Base-by-base conservation (phyloP, 768 basidiomycete genomes). In the Gyrodon lividus region DNA sequence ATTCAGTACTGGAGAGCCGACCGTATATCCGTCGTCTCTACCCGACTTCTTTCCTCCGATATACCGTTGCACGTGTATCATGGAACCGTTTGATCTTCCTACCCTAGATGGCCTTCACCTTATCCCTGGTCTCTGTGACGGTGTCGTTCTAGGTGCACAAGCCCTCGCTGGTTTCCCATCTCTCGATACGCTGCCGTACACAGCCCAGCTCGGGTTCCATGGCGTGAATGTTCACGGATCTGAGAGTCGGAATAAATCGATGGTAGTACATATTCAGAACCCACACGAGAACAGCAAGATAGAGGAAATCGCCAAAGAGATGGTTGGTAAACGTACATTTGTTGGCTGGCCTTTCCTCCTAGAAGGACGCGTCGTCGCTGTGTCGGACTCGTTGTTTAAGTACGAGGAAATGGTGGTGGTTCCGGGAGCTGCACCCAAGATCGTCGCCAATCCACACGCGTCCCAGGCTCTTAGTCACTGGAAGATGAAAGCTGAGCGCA, bases 121-220 rank as follows among this genome's bases (percentile, higher is more conserved):
- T 37, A 77, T 95, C 33, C 80, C 87, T 37, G 96, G 96, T 5
- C 80, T 98, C 0, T 82, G 89, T 53, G 87, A 94, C 23, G 95
- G 96, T 16, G 95, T 93, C 9, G 81, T 83, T 49, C 83, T 95
- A 9, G 96, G 96, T 44, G 79, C 81, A 5, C 78, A 85, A 31
- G 91, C 94, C 6, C 77, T 98, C 6, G 93, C 97, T 0, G 97
- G 97, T 9, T 99, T 99, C 80, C 96, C 97, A 0, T 96, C 97
- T 1, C 78, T 98, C 26, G 81, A 95, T 54, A 97, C 95, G 0
- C 77, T 98, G 7, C 90, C 89, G 0, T 80, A 92, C 62, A 82
- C 80, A 0, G 84, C 87, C 10, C 72, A 75, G 20, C 75, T 98
- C 20, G 93, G 86, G 14, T 79, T 83, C 69, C 96, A 98, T 62